Base-by-base conservation (phyloP, 169 alveolate genomes). In the Eimeria necatrix region DNA sequence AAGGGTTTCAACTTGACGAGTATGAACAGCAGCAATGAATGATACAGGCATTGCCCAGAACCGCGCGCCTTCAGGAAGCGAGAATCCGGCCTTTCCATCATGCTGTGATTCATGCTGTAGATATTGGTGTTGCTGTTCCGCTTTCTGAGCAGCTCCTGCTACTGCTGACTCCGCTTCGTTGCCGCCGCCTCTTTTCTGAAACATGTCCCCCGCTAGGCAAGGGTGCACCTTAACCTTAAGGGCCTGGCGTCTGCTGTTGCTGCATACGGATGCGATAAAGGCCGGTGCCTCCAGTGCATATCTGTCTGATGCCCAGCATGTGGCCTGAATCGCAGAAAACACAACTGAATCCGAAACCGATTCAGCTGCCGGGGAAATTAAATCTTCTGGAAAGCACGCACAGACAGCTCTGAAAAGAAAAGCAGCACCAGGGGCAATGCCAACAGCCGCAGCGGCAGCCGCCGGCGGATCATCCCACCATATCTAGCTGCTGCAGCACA, bases 31-130 rank as follows among this genome's bases (percentile, higher is more conserved):
- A 7, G 80, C 76, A 60, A 85, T 60, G 52, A 85, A 85, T 18
- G 92, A 85, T 20, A 85, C 92, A n/a, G 92, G 92, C 92, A 85
- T 85, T 41, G 92, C 92, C 92, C 92, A 85, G 70, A 85, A 85
- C 64, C 92, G 80, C 80, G 92, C 61, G 32, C 92, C 92, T 41
- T 76, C 64, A 59, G 92, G 6, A 59, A 85, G 61, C 61, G 81
- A 18, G 16, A 85, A 85, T 4, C 81, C 81, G 7, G 10, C 81
- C 71, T 6, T 32, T 46, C 12, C 49, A 3, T 12, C 18, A 41
- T 41, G 81, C 92, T 85, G 81, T 60, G 9, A 24, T 4, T 60
- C 51, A 51, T 41, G 90, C 61, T 41, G n/a, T 49, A 59, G 20
- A 16, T 51, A 60, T 59, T 16, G 49, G 16, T 20, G 26, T 7